Base-by-base conservation (phyloP, 768 basidiomycete species). In the Pulveroboletus ravenelii region DNA sequence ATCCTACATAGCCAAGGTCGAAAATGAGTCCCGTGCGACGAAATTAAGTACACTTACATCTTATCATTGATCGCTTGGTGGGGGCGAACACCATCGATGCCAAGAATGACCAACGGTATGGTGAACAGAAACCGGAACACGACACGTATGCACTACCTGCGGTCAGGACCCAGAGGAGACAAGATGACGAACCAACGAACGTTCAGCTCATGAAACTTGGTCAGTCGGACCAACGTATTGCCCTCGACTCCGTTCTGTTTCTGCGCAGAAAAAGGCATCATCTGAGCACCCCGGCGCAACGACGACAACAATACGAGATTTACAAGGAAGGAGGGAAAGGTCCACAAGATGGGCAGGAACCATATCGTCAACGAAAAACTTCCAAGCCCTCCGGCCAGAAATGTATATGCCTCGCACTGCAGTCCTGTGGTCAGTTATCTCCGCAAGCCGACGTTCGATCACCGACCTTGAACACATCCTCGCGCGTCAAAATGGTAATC, bases 121-220 rank as follows among this genome's bases (percentile, higher is more conserved):
- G 77, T 77, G 62, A 91, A 89, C 13, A 89, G 45, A 65, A 87
- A 82, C 7, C 90, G 84, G 70, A 89, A 88, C 17, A 81, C 59
- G 44, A 89, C 68, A 2, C 89, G 87, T 36, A 88, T 78, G 38
- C 70, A 78, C 89, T 90, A 35, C 2, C 4, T 15, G 20, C 3
- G 27, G 12, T 53, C 31, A 49, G 48, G 54, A 35, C 27, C 35
- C 23, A 12, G 3, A 17, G 9, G 17, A 14, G 25, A 29, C 1
- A 15, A 6, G 30, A 50, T 3, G 10, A 40, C 27, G 12, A 14
- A 13, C 18, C 25, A 6, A 69, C 87, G 32, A 55, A 91, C 89
- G 57, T 93, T 93, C 36, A 91, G 68, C 60, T 92, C 87, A 36
- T 87, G 85, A 61, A 88, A 92, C 55, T 84, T 90, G 32, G 84